Evolutionary conservation across 495 filamentous ascomycete species (phyloP).

Genomic region (Apiosordaria backusii): DNA sequence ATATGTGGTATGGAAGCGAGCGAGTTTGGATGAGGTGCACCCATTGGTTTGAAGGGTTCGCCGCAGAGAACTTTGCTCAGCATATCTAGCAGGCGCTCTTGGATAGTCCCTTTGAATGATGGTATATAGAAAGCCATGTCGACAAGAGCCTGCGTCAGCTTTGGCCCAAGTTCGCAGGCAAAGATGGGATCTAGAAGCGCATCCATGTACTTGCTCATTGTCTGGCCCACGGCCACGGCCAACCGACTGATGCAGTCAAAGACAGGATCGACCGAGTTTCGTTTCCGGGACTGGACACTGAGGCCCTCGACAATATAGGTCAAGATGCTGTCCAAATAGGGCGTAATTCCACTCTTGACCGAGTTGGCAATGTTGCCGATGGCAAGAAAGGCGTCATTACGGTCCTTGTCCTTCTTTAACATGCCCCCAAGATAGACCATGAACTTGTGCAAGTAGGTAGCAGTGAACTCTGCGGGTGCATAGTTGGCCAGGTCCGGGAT

Average conservation of each 20-base stretch:
- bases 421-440: constrained; percentile 94
- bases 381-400: constrained; percentile 87
- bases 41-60: constrained; percentile 84
- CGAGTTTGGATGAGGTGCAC: constrained; percentile 65
- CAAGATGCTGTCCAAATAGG: constrained; percentile 90
- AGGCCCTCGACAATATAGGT: constrained; percentile 89
- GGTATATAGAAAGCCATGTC: constrained; percentile 99
- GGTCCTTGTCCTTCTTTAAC: constrained; percentile 92
- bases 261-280: constrained; percentile 79
- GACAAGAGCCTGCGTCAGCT: constrained; percentile 88
- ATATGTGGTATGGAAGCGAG: constrained; percentile 73
- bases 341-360: constrained; percentile 86
- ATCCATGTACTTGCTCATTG: constrained; percentile 97
- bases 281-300: constrained; percentile 70
- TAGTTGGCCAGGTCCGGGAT: constrained; percentile 94
- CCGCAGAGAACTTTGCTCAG: constrained; percentile 90
- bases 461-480: constrained; percentile 78
- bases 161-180: constrained; percentile 86
- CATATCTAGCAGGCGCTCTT: constrained; percentile 91
- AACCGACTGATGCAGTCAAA: constrained; percentile 98
- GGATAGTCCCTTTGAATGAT: constrained; percentile 85
- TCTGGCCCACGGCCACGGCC: constrained; percentile 89
- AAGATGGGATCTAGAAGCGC: constrained; percentile 94
- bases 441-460: constrained; percentile 82
- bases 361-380: constrained; percentile 96